Evolutionary conservation across 2,329 filamentous ascomycete species (phyloP), one percentile per base, ranked within the genome.

Genomic region (Fusarium citri): DNA sequence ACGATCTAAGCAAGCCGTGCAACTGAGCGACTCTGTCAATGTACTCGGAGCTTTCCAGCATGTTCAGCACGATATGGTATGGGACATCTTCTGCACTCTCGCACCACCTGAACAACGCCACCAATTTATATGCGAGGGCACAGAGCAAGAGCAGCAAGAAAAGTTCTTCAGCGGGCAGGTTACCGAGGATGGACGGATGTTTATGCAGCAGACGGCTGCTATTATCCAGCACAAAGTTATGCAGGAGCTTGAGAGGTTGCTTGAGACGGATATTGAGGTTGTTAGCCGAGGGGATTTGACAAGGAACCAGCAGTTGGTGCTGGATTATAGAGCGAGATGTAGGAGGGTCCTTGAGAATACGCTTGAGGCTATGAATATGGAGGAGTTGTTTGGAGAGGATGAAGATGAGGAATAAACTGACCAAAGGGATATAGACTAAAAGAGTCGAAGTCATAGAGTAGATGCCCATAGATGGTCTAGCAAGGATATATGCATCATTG

Each of bases 41-140:
- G 61, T 79, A 2, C 75, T 83, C 5, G 76, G 79, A 3, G 79
- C 80, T 7, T 86, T 88, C 56, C 77, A 80, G 8, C 84, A 87
- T 61, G 80, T 88, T 10, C 85, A 88, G 71, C 84, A 85, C 50
- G 81, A 82, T 9, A 83, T 89, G 72, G 79, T 87, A 8, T 84
- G 83, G 78, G 83, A 87, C 57, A 80, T 89, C 2, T 78, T 83
- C 45, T 76, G 76, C 55, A 77, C 78, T 1, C 79, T 83, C 22
- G 80, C 77, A 57, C 80, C 74, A n/a, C 75, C 72, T 42, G 79
- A 76, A 51, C 77, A 74, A 50, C 68, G 72, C 30, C 66, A 68
- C 42, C 62, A 76, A 55, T 66, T 81, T 62, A 37, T 80, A 37
- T 66, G 74, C 2, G 74, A 74, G 1, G 76, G 68, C n/a, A 64